These are phyloP conservation scores for Hemileia vastatrix DNA, from an alignment of 1,284 basidiomycete species.

Conservation along the genomic window DNA sequence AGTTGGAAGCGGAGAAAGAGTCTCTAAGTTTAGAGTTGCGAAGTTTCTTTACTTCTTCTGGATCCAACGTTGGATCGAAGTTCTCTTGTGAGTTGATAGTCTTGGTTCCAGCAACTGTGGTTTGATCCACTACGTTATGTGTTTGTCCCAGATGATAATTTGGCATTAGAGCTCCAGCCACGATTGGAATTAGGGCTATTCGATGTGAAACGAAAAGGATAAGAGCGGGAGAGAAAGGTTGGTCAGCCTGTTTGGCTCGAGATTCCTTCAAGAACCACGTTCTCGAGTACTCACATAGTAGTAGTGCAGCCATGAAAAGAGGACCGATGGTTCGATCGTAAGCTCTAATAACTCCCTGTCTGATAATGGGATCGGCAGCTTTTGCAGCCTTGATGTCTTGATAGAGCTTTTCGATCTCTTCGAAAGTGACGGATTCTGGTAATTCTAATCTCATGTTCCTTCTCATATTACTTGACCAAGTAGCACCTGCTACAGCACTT, in stretches of 20 bases:
- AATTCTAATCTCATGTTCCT: constrained; percentile 24
- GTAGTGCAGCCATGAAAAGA: not conserved
- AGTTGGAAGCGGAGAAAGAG: not conserved
- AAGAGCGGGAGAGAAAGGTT: not conserved
- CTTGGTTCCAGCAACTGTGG: not conserved
- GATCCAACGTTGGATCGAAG: not conserved
- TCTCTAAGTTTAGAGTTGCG: not conserved
- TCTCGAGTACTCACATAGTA: not conserved
- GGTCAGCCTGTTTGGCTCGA: too few relatives aligned
- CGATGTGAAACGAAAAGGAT: not conserved
- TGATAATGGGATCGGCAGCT: not conserved
- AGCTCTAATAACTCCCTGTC: constrained; percentile 22
- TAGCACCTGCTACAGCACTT: constrained; percentile 38
- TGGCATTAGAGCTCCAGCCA: constrained; percentile 24
- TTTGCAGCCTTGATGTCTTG: constrained; percentile 3
- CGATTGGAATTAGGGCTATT: constrained; percentile 17
- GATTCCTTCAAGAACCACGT: too few relatives aligned
- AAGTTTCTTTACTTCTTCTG: not conserved
- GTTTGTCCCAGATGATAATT: constrained; percentile 28
- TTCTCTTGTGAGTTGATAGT: not conserved
- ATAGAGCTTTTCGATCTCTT: constrained; percentile 18
- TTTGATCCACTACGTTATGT: constrained; percentile 26
- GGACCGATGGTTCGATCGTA: not conserved
- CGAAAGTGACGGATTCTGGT: constrained; percentile 2
- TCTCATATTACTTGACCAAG: constrained; percentile 42